phyloP scores from a whole-genome alignment of 2,329 filamentous ascomycete species.

The Aspergillus unguis region DNA sequence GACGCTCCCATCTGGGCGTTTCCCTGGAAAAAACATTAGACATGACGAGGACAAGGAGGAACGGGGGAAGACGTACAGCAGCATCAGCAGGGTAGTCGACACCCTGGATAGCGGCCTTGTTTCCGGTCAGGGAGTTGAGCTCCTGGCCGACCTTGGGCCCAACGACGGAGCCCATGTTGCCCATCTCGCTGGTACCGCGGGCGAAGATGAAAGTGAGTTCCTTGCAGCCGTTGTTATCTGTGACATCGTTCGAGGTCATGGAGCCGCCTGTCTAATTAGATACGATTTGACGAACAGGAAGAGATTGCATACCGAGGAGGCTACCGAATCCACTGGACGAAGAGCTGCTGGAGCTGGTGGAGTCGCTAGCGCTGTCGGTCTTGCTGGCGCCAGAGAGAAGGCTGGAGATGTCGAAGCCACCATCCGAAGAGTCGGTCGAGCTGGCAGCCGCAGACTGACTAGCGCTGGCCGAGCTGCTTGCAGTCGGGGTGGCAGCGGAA shows the following conservation, averaged over 20 bases:
- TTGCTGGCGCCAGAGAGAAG: neutral
- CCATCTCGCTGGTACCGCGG: conserved; percentile 41
- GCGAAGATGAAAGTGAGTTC: conserved; percentile 45
- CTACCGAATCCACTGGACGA: conserved; percentile 6
- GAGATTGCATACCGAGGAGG: neutral
- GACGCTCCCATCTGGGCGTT: conserved; percentile 26
- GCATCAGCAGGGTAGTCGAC: conserved; percentile 31
- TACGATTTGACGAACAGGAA: neutral
- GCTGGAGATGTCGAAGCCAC: neutral
- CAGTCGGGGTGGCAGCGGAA: neutral
- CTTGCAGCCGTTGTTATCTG: conserved; percentile 39
- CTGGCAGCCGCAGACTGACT: neutral
- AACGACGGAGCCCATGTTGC: conserved; percentile 43
- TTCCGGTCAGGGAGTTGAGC: conserved; percentile 22
- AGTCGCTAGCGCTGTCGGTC: neutral
- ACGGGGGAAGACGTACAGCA: conserved; percentile 13
- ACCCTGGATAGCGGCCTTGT: conserved; percentile 32
- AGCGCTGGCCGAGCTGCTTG: neutral
- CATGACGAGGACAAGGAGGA: too few species aligned
- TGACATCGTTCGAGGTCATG: conserved; percentile 40
- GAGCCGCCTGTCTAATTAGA: conserved; percentile 16
- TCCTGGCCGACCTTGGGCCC: conserved; percentile 36
- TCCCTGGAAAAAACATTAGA: conserved; percentile 18
- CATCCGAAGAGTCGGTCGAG: conserved; percentile 9
- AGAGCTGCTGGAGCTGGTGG: conserved; percentile 2